A percentile compares a stretch with the other conserved stretches of the same genome.
phyloP scores from a whole-genome alignment of 345 rosid species.

The Viola odorata region DNA sequence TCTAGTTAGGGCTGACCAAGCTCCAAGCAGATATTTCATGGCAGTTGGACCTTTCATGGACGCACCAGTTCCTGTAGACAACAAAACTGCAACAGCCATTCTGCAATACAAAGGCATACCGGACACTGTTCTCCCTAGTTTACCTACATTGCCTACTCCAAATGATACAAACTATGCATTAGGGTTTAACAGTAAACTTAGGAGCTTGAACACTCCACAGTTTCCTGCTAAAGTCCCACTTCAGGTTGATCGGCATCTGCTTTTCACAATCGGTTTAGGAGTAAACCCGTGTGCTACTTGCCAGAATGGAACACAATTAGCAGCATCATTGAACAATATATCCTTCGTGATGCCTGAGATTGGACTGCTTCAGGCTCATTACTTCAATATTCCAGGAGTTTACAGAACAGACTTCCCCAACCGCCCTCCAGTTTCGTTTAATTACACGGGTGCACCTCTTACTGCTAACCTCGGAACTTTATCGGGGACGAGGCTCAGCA shows the following conservation, averaged over 20 bases:
- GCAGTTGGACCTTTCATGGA: constrained; percentile 26
- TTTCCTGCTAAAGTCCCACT: constrained; percentile 23
- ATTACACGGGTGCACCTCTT: constrained; percentile 16
- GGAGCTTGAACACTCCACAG: constrained; percentile 19
- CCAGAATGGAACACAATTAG: constrained; percentile 1
- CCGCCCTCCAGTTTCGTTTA: constrained; percentile 8
- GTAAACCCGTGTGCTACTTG: constrained; percentile 1
- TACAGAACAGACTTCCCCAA: constrained; percentile 8
- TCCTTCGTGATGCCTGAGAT: constrained; percentile 11
- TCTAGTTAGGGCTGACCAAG: constrained; percentile 20
- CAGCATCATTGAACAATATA: constrained; percentile 13
- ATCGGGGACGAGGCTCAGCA: constrained; percentile 10
- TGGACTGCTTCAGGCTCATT: constrained; percentile 6
- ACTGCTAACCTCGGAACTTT: constrained; percentile 6
- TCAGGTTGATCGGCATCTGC: constrained; percentile 18
- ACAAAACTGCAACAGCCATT: constrained; percentile 20
- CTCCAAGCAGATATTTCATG: constrained; percentile 25
- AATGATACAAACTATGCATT: constrained; percentile 14
- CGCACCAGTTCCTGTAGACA: constrained; percentile 15
- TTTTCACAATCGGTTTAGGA: background rate
- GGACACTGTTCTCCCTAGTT: constrained; percentile 12
- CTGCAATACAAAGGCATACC: constrained; percentile 22
- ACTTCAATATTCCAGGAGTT: background rate
- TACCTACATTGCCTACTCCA: constrained; percentile 15
- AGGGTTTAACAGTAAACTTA: constrained; percentile 13